These are phyloP conservation scores for Aquilaria agallochum DNA, from an alignment of 441 rosid species.

Conservation along the genomic window DNA sequence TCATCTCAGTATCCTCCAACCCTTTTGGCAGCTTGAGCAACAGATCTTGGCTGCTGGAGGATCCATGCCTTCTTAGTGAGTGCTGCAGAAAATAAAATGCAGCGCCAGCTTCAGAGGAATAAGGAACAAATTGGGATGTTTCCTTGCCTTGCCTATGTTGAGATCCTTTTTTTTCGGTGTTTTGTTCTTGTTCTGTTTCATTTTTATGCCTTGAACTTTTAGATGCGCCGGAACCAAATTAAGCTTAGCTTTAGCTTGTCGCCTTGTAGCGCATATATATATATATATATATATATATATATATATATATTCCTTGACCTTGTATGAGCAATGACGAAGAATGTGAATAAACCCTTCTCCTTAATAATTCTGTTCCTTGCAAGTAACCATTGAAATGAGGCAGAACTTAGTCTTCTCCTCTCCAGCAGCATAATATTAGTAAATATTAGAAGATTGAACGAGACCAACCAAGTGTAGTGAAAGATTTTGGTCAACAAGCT, in stretches of 20 bases:
- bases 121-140: conserved; percentile 8
- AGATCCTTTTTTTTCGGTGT: conserved; percentile 8
- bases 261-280: too few species aligned
- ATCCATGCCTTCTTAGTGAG: conserved; percentile 17
- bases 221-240: background rate
- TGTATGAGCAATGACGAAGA: too few species aligned
- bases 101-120: conserved; percentile 3
- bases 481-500: conserved; percentile 12
- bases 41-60: conserved; percentile 46
- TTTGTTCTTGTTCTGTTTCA: conserved; percentile 10
- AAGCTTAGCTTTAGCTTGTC: too few species aligned
- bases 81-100: background rate
- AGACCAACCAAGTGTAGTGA: background rate
- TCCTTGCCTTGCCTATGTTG: conserved; percentile 8
- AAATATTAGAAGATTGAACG: too few species aligned
- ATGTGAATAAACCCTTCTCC: too few species aligned
- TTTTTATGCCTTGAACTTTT: background rate
- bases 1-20: too few species aligned
- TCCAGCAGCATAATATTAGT: too few species aligned
- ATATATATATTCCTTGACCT: too few species aligned
- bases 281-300: too few species aligned
- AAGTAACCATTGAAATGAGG: too few species aligned
- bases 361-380: too few species aligned
- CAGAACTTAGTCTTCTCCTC: too few species aligned
- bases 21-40: conserved; percentile 37